phyloP scores from a whole-genome alignment of 257 asterid species.

The Solanum pennellii region DNA sequence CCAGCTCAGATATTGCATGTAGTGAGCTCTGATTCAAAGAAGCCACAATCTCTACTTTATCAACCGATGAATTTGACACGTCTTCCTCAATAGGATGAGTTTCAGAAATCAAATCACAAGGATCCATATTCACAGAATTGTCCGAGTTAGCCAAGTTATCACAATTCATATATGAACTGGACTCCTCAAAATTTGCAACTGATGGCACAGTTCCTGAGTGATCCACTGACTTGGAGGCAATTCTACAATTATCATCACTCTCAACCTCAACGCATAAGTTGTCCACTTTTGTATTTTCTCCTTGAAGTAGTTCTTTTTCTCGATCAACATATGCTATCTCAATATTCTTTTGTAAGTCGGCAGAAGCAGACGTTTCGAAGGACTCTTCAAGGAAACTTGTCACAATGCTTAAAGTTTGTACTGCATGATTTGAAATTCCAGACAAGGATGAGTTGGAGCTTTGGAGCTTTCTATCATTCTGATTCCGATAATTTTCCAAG shows the following conservation, averaged over 20 bases:
- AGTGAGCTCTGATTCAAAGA: slow-evolving; percentile 30
- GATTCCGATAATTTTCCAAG: slow-evolving; percentile 47
- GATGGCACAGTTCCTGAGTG: slow-evolving; percentile 18
- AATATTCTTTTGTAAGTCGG: slow-evolving; percentile 24
- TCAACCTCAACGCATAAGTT: slow-evolving; percentile 34
- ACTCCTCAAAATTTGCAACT: slow-evolving; percentile 31
- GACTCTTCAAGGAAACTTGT: slow-evolving; percentile 46
- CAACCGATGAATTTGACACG: slow-evolving; percentile 16
- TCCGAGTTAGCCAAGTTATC: slow-evolving; percentile 15
- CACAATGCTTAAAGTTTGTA: slow-evolving; percentile 33
- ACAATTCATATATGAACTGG: slow-evolving; percentile 22
- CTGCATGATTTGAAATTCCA: slow-evolving; percentile 51
- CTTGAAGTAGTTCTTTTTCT: slow-evolving; percentile 22
- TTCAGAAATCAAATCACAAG: slow-evolving; percentile 17
- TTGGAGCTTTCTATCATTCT: slow-evolving; percentile 43
- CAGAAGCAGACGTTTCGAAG: slow-evolving; percentile 19
- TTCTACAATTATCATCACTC: slow-evolving; percentile 21
- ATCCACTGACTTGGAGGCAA: slow-evolving; percentile 18
- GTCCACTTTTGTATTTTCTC: slow-evolving; percentile 40
- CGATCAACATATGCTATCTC: slow-evolving; percentile 15
- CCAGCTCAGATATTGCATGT: slow-evolving; percentile 47
- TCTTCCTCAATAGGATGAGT: slow-evolving; percentile 31
- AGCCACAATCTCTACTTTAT: slow-evolving; percentile 31
- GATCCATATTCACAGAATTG: slow-evolving; percentile 19
- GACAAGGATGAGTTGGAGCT: slow-evolving; percentile 66